Evolutionary conservation across 352 stramenopile species (phyloP), one percentile per base, ranked within the genome.

Genomic region (Elongisporangium undulatum): DNA sequence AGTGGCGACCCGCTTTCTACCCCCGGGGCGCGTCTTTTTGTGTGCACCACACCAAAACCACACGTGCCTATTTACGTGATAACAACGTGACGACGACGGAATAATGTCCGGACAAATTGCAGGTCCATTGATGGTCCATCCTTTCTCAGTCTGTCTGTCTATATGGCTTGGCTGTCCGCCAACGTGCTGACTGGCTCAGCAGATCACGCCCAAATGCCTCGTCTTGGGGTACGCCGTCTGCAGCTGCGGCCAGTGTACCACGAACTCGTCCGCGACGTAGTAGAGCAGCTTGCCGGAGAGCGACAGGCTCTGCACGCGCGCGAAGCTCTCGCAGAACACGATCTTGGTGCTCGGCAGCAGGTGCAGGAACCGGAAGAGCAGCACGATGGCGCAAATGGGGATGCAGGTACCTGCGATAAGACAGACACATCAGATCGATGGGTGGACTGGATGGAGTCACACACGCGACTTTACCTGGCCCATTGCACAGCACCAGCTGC

Each of bases 241-340:
- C 56, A 98, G 68, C 66, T 96, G 78, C 55, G 89, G 82, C 95
- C 95, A 98, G 75, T 98, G 94, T 23, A 98, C 89, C 3, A 98
- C 77, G 69, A 98, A 98, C 58, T 96, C 77, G 71, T 98, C 95
- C 0, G 86, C 90, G 41, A 98, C 69, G 49, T 87, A 89, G 77
- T 98, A 98, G 19, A 98, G 75, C 23, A 98, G 57, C 62, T 95
- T 97, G 23, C 95, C 95, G 2, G 94, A 97, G 51, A 98, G 78
- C 45, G 90, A 98, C 8, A 98, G 77, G 59, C 82, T 94, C 62
- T 90, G 72, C 4, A 98, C 95, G 41, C 95, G 89, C 59, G 90
- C 95, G 68, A 98, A 97, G 53, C 87, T 97, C 74, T 98, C 95
- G 53, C 95, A 95, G 72, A 98, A 98, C 9, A 98, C 63, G 63